Percentiles rank a stretch among this genome's conserved stretches.
Evolutionary conservation across 805 yeast species (phyloP).

Genomic region (Spathaspora arborariae): DNA sequence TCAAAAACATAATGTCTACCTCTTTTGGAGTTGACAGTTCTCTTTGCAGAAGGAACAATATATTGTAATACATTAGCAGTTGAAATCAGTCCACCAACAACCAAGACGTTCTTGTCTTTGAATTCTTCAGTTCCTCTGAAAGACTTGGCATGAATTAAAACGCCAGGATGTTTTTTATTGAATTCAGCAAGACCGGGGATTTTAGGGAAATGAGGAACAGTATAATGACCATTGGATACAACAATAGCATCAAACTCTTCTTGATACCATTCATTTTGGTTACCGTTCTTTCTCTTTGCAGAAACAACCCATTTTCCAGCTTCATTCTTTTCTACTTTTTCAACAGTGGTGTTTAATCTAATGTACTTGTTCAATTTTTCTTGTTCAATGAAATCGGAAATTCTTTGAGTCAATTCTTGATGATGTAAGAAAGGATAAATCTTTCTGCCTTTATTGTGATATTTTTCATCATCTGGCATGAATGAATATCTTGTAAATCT

Average conservation of each 20-base stretch:
- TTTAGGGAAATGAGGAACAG: conserved; percentile 57
- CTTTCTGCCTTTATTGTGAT: conserved; percentile 15
- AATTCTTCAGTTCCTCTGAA: conserved; percentile 48
- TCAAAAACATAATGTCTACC: conserved; percentile 23
- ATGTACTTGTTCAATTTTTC: conserved; percentile 28
- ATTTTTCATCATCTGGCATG: conserved; percentile 20
- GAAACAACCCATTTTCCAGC: conserved; percentile 38
- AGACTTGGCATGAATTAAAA: conserved; percentile 54
- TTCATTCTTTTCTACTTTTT: conserved; percentile 25
- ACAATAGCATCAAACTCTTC: conserved; percentile 59
- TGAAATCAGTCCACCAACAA: conserved; percentile 43
- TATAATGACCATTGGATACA: conserved; percentile 62
- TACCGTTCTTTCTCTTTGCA: conserved; percentile 11
- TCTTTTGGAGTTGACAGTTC: conserved; percentile 24
- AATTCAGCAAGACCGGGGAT: conserved; percentile 51
- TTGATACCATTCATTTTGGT: conserved; percentile 36
- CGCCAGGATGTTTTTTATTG: conserved; percentile 39
- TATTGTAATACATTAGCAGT: conserved; percentile 45
- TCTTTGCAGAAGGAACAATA: conserved; percentile 21
- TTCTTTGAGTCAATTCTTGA: conserved; percentile 25
- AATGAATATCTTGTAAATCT: conserved; percentile 37
- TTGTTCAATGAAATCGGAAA: conserved; percentile 22
- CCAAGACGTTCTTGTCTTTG: conserved; percentile 34
- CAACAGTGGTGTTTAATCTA: conserved; percentile 39
- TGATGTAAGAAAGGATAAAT: conserved; percentile 37